These are phyloP conservation scores for Incumbomyces lentus DNA, from an alignment of 2,329 filamentous ascomycete genomes.

Conservation along the genomic window DNA sequence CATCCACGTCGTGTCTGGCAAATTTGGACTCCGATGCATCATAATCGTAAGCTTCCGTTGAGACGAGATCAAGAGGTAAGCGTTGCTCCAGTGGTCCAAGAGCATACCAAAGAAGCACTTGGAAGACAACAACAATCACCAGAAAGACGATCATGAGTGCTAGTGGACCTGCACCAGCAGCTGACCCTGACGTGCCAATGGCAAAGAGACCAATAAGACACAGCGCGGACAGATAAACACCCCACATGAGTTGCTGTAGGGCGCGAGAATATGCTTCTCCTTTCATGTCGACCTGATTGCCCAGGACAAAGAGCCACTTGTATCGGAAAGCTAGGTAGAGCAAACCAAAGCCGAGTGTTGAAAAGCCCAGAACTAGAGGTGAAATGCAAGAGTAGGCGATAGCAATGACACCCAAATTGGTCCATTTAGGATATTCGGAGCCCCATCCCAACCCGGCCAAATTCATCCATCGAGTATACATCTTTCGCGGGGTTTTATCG, in stretches of 20 bases:
- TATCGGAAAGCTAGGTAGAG: slow-evolving; percentile 86
- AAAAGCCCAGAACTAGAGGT: slow-evolving; percentile 72
- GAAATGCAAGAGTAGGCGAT: slow-evolving; percentile 82
- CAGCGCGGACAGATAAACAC: slow-evolving; percentile 71
- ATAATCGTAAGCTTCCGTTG: slow-evolving; percentile 10
- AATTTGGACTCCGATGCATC: slow-evolving; percentile 38
- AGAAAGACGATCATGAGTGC: slow-evolving; percentile 68
- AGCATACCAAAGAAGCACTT: slow-evolving; percentile 45
- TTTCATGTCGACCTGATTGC: slow-evolving; percentile 73
- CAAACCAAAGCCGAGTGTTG: slow-evolving; percentile 63
- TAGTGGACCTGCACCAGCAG: slow-evolving; percentile 47
- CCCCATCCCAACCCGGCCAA: slow-evolving; percentile 75
- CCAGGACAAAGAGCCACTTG: slow-evolving; percentile 78
- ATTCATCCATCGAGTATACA: slow-evolving; percentile 64
- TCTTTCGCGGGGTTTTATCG: slow-evolving; percentile 56
- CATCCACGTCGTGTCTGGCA: slow-evolving; percentile 45
- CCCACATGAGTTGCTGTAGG: slow-evolving; percentile 71
- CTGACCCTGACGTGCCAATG: slow-evolving; percentile 40
- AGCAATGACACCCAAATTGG: slow-evolving; percentile 78
- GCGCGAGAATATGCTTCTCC: slow-evolving; percentile 80
- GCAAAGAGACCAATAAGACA: slow-evolving; percentile 80
- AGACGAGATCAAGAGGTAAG: slow-evolving; percentile 55
- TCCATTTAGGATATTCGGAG: slow-evolving; percentile 70
- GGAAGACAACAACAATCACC: slow-evolving; percentile 63
- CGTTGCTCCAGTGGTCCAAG: slow-evolving; percentile 45